Percentiles rank a stretch among this genome's conserved stretches.
Evolutionary conservation across 2,329 filamentous ascomycete genomes (phyloP).

Genomic region (Colletotrichum sp.): DNA sequence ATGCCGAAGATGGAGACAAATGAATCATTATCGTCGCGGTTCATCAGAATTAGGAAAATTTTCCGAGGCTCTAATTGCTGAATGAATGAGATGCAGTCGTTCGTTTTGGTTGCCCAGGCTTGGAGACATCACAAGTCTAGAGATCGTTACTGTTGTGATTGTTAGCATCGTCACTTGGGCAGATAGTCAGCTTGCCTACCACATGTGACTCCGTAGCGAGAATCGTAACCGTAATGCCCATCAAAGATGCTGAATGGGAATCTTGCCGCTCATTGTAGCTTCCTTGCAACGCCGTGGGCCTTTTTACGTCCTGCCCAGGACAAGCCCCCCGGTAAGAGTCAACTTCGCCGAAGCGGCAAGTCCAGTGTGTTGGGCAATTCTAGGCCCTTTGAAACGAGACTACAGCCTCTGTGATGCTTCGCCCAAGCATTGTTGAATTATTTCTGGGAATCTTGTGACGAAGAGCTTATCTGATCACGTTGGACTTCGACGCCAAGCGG

Average conservation of each 20-base stretch:
- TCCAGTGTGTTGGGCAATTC: neutral
- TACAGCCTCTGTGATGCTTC: neutral
- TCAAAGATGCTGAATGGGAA: neutral
- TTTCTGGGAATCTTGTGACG: neutral
- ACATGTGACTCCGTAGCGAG: neutral
- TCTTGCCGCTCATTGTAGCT: slow-evolving; percentile 3
- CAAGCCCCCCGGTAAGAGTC: neutral
- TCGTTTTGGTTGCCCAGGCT: neutral
- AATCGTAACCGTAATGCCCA: neutral
- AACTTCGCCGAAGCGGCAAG: neutral
- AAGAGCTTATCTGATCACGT: neutral
- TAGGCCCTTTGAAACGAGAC: neutral
- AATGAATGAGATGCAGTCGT: neutral
- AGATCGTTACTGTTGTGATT: neutral
- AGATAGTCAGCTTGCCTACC: neutral
- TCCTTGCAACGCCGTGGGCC: slow-evolving; percentile 24
- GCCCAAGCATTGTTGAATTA: neutral
- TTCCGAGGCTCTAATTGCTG: neutral
- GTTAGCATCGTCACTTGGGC: neutral
- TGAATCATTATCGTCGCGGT: neutral
- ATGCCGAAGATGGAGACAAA: neutral
- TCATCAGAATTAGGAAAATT: neutral
- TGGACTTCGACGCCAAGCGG: neutral
- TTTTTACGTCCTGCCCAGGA: slow-evolving; percentile 41
- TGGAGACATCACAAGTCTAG: neutral